These are phyloP conservation scores for Xerocomus spinulosus DNA, from an alignment of 768 basidiomycete genomes.

Conservation along the genomic window DNA sequence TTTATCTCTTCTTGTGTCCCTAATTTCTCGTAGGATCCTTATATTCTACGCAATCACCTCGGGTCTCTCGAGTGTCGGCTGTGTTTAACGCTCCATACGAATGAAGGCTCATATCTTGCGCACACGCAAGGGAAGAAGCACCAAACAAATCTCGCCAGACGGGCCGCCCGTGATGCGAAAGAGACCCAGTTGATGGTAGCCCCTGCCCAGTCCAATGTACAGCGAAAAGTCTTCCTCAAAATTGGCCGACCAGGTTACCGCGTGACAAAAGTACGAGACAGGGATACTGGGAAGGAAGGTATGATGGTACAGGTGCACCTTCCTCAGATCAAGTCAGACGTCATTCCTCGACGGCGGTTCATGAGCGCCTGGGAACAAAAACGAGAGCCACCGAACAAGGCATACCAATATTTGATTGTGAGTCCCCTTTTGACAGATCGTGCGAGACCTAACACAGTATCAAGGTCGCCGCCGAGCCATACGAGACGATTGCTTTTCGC, in stretches of 20 bases:
- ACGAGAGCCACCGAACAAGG: constrained; percentile 89
- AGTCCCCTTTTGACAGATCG: constrained; percentile 31
- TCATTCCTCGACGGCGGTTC: constrained; percentile 81
- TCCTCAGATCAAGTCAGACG: constrained; percentile 86
- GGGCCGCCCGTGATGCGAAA: constrained; percentile 96
- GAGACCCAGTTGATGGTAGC: constrained; percentile 89
- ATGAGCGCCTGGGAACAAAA: constrained; percentile 99
- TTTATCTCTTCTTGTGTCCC: neutral
- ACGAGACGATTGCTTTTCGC: constrained; percentile 98
- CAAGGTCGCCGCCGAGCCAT: constrained; percentile 98
- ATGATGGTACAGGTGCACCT: constrained; percentile 97
- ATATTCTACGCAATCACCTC: constrained; percentile 97
- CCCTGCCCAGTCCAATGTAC: constrained; percentile 71
- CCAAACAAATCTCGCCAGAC: constrained; percentile 94
- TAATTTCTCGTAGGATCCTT: constrained; percentile 69
- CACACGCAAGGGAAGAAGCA: constrained; percentile 99
- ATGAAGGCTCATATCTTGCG: constrained; percentile 97
- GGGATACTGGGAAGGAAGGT: constrained; percentile 86
- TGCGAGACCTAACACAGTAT: constrained; percentile 27
- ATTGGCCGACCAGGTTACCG: constrained; percentile 94
- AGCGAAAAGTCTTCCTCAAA: constrained; percentile 93
- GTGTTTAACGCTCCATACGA: constrained; percentile 97
- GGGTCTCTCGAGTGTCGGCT: constrained; percentile 98
- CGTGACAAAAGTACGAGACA: constrained; percentile 94
- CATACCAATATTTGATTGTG: constrained; percentile 96